Evolutionary conservation across 345 rosid genomes (phyloP), one percentile per base, ranked within the genome.

Genomic region (Dovyalis caffra): DNA sequence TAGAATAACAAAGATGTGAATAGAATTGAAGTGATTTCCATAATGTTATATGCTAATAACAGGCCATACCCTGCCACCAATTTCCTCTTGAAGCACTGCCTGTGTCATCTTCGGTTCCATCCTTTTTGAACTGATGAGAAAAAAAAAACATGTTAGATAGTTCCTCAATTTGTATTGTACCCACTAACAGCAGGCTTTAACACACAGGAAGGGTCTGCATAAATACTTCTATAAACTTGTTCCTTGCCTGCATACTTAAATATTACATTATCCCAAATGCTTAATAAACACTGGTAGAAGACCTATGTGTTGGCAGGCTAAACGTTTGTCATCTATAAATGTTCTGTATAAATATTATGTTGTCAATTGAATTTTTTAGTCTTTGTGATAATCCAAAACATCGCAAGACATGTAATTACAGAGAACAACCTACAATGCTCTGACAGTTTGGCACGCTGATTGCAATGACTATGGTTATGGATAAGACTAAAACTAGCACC

Each of bases 21-120:
- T 3, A 69, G 14, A 34, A 10, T 28, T 14, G 35, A 43, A 73
- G 20, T 45, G 9, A 16, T 60, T 68, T 34, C 20, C 26, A 6
- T 6, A 9, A 31, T 23, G 47, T 15, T 2, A n/a, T 14, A 15
- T 68, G 15, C 7, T 10, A 6, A 25, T 23, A 14, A 21, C 47
- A 12, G 51, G 51, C 1, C 78, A 79, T 87, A 90, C 98, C 98
- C 87, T 92, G 87, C 98, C 98, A 94, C 98, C 98, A 94, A 66
- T 94, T 90, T 77, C 97, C 98, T 79, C 97, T 90, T 14, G 93
- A 88, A 68, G 96, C 97, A 74, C 83, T 82, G 69, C 88, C 97
- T 0, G 95, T 72, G 64, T 94, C 97, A 82, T 94, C 98, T 80
- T 88, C 94, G 8, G 85, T 81, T 11, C 86, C 85, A 12, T 92